phyloP scores from a whole-genome alignment of 352 stramenopile genomes.

The Phytophthora tubulina region DNA sequence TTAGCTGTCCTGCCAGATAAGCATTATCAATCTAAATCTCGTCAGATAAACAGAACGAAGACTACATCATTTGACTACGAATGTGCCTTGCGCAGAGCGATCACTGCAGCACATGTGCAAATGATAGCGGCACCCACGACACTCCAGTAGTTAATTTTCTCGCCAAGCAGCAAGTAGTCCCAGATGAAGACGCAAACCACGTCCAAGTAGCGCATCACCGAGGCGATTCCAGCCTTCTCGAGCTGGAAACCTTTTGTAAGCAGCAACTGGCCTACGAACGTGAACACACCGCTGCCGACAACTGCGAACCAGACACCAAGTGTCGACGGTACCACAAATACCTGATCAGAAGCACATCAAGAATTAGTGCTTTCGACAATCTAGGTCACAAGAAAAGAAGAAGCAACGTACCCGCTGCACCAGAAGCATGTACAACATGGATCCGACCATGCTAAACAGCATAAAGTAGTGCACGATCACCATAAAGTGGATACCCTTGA shows the following conservation, averaged over 20 bases:
- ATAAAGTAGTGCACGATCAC: slow-evolving; percentile 88
- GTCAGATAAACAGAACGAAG: slow-evolving; percentile 8
- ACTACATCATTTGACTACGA: slow-evolving; percentile 19
- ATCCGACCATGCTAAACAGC: slow-evolving; percentile 61
- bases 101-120: slow-evolving; percentile 64
- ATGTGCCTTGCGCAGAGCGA: slow-evolving; percentile 68
- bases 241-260: slow-evolving; percentile 87
- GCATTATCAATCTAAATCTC: slow-evolving; percentile 21
- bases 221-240: slow-evolving; percentile 85
- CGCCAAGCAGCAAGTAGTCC: slow-evolving; percentile 67
- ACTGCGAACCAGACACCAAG: slow-evolving; percentile 54
- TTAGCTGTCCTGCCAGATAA: slow-evolving; percentile 21
- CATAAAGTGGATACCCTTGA: slow-evolving; percentile 62
- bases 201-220: slow-evolving; percentile 86
- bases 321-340: slow-evolving; percentile 59
- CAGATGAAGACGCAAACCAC: slow-evolving; percentile 89
- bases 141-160: slow-evolving; percentile 81
- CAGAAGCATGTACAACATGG: slow-evolving; percentile 62
- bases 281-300: slow-evolving; percentile 72
- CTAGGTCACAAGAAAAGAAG: no score
- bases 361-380: no score
- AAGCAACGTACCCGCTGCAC: slow-evolving; percentile 54
- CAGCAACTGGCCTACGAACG: slow-evolving; percentile 72
- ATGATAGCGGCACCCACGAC: slow-evolving; percentile 78
- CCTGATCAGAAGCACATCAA: slow-evolving; percentile 15